A percentile compares a stretch with the other conserved stretches of the same genome.
These are phyloP conservation scores for Lachancea sp. DNA, from an alignment of 805 yeast genomes.

Conservation along the genomic window DNA sequence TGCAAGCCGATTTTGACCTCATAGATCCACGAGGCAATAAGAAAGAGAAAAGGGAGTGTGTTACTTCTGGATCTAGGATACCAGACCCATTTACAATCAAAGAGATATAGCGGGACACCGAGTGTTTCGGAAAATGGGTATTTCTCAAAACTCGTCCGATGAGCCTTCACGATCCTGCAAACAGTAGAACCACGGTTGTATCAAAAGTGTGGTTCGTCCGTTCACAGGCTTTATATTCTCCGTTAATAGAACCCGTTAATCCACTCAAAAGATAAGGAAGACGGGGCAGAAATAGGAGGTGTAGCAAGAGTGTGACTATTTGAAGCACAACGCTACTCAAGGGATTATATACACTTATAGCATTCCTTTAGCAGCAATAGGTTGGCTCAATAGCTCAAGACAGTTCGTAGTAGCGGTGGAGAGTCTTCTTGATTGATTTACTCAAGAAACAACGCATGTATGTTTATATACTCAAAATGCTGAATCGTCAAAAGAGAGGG, in stretches of 20 bases:
- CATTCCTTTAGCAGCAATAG: background rate
- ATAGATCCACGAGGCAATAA: too few relatives aligned
- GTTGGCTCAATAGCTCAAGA: too few relatives aligned
- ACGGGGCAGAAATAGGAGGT: slow-evolving; percentile 64
- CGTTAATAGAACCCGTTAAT: slow-evolving; percentile 53
- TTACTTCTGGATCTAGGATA: too few relatives aligned
- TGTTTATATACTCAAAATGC: background rate
- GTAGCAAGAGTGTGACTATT: background rate
- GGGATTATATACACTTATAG: background rate
- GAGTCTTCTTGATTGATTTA: too few relatives aligned
- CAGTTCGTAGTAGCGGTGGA: too few relatives aligned
- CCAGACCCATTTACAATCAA: too few relatives aligned
- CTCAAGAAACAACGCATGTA: too few relatives aligned
- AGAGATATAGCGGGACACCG: slow-evolving; percentile 3
- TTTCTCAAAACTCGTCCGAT: slow-evolving; percentile 5
- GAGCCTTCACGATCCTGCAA: slow-evolving; percentile 45
- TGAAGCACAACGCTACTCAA: background rate
- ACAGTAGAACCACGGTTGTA: slow-evolving; percentile 38
- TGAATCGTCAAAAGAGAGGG: background rate
- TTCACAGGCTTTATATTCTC: slow-evolving; percentile 53
- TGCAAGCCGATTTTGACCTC: too few relatives aligned
- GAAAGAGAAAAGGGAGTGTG: too few relatives aligned
- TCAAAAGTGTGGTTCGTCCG: slow-evolving; percentile 37
- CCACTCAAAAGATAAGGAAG: slow-evolving; percentile 40
- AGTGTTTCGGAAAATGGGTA: background rate